Evolutionary conservation across 208 protist species (phyloP).

Genomic region (Leishmania martiniquensis): DNA sequence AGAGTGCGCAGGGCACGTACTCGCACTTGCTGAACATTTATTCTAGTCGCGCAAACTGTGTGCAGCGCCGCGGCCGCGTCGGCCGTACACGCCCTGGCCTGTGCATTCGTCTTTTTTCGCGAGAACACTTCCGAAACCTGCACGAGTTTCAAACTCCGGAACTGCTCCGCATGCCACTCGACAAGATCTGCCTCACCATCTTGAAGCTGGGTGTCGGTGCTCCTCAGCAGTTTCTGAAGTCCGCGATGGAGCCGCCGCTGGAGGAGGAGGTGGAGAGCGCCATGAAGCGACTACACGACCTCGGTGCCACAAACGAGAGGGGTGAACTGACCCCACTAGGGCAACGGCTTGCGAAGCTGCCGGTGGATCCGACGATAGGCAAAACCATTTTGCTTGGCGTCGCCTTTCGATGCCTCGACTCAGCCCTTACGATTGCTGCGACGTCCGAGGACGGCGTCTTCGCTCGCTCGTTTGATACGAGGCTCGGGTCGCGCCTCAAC

Average conservation of each 20-base stretch:
- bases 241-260: constrained; percentile 79
- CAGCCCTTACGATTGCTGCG: constrained; percentile 94
- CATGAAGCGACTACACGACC: constrained; percentile 70
- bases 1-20: constrained; percentile 17
- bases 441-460: constrained; percentile 66
- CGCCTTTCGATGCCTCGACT: constrained; percentile 93
- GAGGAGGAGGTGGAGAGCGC: constrained; percentile 54
- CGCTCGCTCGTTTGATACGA: constrained; percentile 46
- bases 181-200: constrained; percentile 91
- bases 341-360: constrained; percentile 74
- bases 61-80: constrained; percentile 94
- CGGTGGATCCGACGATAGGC: constrained; percentile 71
- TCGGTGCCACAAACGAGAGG: constrained; percentile 78
- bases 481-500: constrained; percentile 62
- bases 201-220: constrained; percentile 66
- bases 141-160: constrained; percentile 94
- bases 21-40: constrained; percentile 80
- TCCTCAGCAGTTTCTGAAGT: constrained; percentile 70
- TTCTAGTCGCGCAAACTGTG: constrained; percentile 88
- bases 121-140: constrained; percentile 71
- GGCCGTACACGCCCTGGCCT: constrained; percentile 94
- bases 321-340: constrained; percentile 91
- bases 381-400: constrained; percentile 94
- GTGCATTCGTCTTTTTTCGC: constrained; percentile 95
- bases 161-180: constrained; percentile 94